phyloP scores from a whole-genome alignment of 768 basidiomycete genomes.

The Tephrocybe rancida region DNA sequence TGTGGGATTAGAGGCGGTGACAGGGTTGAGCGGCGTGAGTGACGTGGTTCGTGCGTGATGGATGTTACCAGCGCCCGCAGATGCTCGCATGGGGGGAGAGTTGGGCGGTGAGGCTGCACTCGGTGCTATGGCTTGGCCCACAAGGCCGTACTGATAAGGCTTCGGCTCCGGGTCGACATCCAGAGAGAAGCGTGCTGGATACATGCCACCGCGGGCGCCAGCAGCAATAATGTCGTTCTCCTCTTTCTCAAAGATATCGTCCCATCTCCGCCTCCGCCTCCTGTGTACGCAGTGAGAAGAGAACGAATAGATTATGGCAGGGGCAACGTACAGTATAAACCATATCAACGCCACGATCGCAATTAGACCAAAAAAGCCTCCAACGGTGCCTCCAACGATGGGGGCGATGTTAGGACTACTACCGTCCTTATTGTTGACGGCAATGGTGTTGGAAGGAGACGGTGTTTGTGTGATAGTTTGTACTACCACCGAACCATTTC shows the following conservation, averaged over 20 bases:
- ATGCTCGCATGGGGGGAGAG: conserved; percentile 30
- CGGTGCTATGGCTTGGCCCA: conserved; percentile 46
- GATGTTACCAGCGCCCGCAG: conserved; percentile 12
- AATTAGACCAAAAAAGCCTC: conserved; percentile 54
- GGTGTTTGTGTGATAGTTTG: conserved; percentile 38
- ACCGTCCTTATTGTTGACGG: conserved; percentile 17
- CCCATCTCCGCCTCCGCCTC: conserved; percentile 48
- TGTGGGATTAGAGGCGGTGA: conserved; percentile 23
- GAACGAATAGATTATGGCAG: conserved; percentile 2
- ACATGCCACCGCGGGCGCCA: conserved; percentile 17
- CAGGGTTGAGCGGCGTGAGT: conserved; percentile 29
- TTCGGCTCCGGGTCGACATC: conserved; percentile 43
- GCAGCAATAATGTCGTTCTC: conserved; percentile 28
- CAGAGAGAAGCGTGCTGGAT: conserved; percentile 30
- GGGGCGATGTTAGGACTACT: conserved; percentile 37
- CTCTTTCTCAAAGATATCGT: conserved; percentile 54
- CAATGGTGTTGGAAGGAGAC: conserved; percentile 32
- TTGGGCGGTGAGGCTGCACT: conserved; percentile 36
- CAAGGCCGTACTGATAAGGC: conserved; percentile 66
- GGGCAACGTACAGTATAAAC: conserved; percentile 49
- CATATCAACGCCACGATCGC: conserved; percentile 46
- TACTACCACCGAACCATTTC: conserved; percentile 41
- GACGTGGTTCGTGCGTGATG: conserved; percentile 23
- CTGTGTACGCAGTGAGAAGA: conserved; percentile 29
- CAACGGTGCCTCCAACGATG: conserved; percentile 56